Percentiles rank a stretch among this genome's conserved stretches.
These are phyloP conservation scores for Ichthyophthirius multifiliis DNA, from an alignment of 169 alveolate species.

Conservation along the genomic window DNA sequence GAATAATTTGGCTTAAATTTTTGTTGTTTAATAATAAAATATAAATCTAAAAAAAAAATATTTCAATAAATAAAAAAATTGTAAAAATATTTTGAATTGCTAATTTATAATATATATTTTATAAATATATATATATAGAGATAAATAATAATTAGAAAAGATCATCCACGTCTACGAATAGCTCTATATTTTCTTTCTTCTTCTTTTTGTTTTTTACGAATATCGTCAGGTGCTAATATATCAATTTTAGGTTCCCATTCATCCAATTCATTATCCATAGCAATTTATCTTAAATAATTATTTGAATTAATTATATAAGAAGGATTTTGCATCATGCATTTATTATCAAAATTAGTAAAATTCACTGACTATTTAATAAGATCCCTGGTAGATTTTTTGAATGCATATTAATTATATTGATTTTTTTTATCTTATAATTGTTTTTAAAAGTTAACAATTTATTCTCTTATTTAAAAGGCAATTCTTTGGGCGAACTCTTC, in stretches of 20 bases:
- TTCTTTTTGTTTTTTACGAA: not conserved
- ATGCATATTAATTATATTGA: not conserved
- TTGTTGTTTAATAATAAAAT: too few species aligned
- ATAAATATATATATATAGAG: too few species aligned
- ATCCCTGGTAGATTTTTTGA: not conserved
- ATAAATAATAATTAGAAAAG: too few species aligned
- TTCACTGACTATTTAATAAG: not conserved
- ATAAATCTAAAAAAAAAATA: too few species aligned
- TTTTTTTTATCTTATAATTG: not conserved
- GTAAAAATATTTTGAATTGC: too few species aligned
- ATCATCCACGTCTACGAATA: slow-evolving; percentile 4
- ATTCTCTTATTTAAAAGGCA: not conserved
- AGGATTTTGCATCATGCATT: too few species aligned
- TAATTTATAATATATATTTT: too few species aligned
- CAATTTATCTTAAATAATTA: not conserved
- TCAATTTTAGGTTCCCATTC: not conserved
- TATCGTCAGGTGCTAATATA: not conserved
- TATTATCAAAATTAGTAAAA: not conserved
- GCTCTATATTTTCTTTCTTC: not conserved
- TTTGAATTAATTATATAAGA: not conserved
- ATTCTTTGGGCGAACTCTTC: slow-evolving; percentile 7
- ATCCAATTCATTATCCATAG: slow-evolving; percentile 22
- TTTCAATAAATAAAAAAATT: too few species aligned
- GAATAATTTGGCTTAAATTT: too few species aligned
- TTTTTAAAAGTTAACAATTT: not conserved